phyloP scores from a whole-genome alignment of 78 protist species.

The Dictyostelium capitatum region DNA sequence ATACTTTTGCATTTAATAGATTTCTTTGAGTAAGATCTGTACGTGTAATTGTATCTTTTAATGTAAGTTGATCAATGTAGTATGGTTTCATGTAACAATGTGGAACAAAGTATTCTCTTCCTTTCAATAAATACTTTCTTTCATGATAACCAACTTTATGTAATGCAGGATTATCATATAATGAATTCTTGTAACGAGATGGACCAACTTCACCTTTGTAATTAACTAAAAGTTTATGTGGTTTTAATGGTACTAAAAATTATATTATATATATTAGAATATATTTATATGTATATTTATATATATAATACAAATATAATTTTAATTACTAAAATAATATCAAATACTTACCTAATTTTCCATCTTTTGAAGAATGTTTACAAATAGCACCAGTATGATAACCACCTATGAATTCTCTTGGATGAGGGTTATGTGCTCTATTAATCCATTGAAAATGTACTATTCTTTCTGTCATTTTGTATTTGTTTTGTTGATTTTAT shows the following conservation, averaged over 20 bases:
- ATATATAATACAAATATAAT: no score
- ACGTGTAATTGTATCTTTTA: constrained; percentile 9
- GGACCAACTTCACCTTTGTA: constrained; percentile 15
- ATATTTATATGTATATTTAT: neutral
- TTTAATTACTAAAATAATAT: neutral
- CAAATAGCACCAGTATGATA: constrained; percentile 45
- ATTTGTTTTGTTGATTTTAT: neutral
- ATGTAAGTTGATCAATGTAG: constrained; percentile 52
- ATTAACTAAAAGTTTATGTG: neutral
- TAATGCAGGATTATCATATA: constrained; percentile 43
- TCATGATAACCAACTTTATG: constrained; percentile 34
- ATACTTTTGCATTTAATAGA: neutral
- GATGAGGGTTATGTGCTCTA: constrained; percentile 40
- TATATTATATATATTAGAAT: neutral
- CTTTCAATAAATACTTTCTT: constrained; percentile 28
- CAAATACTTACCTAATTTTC: constrained; percentile 1
- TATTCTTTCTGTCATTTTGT: neutral
- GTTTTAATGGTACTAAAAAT: neutral
- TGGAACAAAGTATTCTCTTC: constrained; percentile 17
- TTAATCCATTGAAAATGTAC: constrained; percentile 21
- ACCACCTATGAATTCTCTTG: constrained; percentile 47
- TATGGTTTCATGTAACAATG: constrained; percentile 37
- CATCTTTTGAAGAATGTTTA: constrained; percentile 4
- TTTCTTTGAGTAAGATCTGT: neutral
- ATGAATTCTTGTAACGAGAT: constrained; percentile 11